Evolutionary conservation across 306 rosid genomes (phyloP).

Genomic region (Prunus davidiana): DNA sequence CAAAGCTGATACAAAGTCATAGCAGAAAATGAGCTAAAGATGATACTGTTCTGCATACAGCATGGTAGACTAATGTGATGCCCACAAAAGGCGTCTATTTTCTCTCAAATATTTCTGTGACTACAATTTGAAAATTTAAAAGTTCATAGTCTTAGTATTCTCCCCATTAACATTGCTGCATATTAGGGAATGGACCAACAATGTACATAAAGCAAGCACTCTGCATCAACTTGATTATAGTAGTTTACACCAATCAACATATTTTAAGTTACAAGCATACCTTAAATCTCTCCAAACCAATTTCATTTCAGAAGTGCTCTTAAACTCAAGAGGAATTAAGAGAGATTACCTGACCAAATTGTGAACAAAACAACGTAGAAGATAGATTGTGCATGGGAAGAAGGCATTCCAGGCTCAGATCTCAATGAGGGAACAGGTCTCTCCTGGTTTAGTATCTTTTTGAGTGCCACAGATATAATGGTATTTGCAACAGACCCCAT

Average conservation of each 20-base stretch:
- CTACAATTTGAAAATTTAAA: background rate
- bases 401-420: conserved; percentile 97
- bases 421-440: conserved; percentile 58
- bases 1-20: background rate
- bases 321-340: conserved; percentile 3
- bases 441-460: conserved; percentile 73
- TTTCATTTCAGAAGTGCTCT: conserved; percentile 2
- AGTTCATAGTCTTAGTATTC: background rate
- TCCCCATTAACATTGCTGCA: background rate
- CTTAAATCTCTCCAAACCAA: background rate
- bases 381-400: conserved; percentile 81
- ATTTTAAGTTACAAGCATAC: background rate
- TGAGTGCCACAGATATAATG: conserved; percentile 48
- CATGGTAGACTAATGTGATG: background rate
- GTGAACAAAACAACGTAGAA: conserved; percentile 52
- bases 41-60: background rate
- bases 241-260: background rate
- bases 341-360: conserved; percentile 60
- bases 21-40: background rate
- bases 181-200: background rate
- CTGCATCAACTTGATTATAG: background rate
- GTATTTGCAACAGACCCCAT: conserved; percentile 68
- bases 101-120: background rate
- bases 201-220: background rate
- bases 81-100: background rate